Percentiles rank a stretch among this genome's conserved stretches.
Evolutionary conservation across 1,139 yeast genomes (phyloP).

Genomic region (Geotrichum carabidarum): DNA sequence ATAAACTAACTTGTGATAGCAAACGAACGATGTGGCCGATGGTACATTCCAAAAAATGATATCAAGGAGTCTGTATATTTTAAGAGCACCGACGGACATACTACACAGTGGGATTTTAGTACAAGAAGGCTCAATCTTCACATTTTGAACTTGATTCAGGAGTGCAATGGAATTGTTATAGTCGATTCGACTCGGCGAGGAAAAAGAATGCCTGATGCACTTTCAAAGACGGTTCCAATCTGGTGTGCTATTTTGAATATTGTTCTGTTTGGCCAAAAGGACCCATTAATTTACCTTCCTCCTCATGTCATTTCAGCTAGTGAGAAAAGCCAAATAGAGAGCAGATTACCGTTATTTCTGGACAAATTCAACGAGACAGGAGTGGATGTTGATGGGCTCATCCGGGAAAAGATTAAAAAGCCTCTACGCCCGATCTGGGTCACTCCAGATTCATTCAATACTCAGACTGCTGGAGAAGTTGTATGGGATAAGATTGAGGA

Average conservation of each 20-base stretch:
- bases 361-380: conserved; percentile 41
- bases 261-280: conserved; percentile 41
- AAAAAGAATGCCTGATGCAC: conserved; percentile 77
- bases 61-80: conserved; percentile 57
- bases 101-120: conserved; percentile 72
- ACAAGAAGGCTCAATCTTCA: conserved; percentile 69
- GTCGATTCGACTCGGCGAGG: conserved; percentile 86
- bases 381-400: conserved; percentile 39
- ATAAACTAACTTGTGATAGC: conserved; percentile 46
- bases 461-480: conserved; percentile 22
- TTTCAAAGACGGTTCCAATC: conserved; percentile 79
- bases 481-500: conserved; percentile 23
- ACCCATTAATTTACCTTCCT: conserved; percentile 48
- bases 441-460: conserved; percentile 49
- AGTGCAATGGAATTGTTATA: conserved; percentile 46
- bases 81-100: conserved; percentile 89
- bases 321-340: conserved; percentile 53
- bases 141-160: conserved; percentile 47
- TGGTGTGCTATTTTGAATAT: conserved; percentile 82
- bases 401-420: conserved; percentile 36
- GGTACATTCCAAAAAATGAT: conserved; percentile 59
- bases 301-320: conserved; percentile 49
- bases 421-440: conserved; percentile 69
- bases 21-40: conserved; percentile 81
- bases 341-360: conserved; percentile 49